phyloP scores from a whole-genome alignment of 805 yeast species.

The Kazachstania viticola region DNA sequence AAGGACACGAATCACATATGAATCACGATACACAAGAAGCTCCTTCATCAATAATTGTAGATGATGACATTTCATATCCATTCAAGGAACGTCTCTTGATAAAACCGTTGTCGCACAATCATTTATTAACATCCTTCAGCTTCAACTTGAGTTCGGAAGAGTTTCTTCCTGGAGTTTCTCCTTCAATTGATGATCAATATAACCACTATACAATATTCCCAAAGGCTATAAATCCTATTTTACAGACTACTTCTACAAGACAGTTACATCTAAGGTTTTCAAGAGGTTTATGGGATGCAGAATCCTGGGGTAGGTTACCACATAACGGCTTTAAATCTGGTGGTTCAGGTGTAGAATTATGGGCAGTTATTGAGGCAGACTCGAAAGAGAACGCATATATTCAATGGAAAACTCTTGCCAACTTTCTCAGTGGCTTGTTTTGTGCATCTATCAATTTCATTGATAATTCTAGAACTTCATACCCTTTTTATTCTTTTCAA shows the following conservation, averaged over 20 bases:
- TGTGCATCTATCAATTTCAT: constrained; percentile 92
- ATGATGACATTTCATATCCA: constrained; percentile 25
- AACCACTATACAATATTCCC: constrained; percentile 66
- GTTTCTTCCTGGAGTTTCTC: constrained; percentile 18
- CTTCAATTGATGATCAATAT: constrained; percentile 14
- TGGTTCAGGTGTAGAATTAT: constrained; percentile 90
- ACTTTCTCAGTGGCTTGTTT: constrained; percentile 77
- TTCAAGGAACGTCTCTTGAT: constrained; percentile 53
- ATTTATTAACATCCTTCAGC: constrained; percentile 55
- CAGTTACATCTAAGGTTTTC: constrained; percentile 79
- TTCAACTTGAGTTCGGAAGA: constrained; percentile 52
- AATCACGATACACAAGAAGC: too few species aligned
- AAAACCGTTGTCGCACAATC: constrained; percentile 64
- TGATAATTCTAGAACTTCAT: constrained; percentile 66
- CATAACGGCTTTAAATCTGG: constrained; percentile 62
- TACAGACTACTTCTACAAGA: constrained; percentile 52
- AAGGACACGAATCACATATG: constrained; percentile 2
- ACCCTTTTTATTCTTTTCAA: constrained; percentile 36
- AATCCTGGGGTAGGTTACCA: constrained; percentile 77
- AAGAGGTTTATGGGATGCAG: constrained; percentile 93
- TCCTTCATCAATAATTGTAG: too few species aligned
- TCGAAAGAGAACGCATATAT: constrained; percentile 41
- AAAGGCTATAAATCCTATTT: constrained; percentile 63
- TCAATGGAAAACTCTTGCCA: constrained; percentile 63
- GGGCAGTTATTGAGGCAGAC: constrained; percentile 71